phyloP scores from a whole-genome alignment of 2,329 filamentous ascomycete genomes.

The Cladosporium cucumerinum region DNA sequence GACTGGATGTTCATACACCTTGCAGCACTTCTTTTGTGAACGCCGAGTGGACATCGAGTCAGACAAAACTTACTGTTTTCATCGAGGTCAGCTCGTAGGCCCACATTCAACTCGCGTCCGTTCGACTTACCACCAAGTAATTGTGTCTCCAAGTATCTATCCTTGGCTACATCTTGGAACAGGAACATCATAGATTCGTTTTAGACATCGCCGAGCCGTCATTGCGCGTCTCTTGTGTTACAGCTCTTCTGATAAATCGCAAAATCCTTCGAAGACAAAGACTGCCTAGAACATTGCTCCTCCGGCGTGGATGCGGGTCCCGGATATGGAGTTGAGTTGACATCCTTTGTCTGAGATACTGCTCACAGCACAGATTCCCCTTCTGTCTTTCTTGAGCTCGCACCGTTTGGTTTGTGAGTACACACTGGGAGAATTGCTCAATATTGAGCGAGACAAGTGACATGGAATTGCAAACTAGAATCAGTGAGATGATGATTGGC shows the following conservation, averaged over 20 bases:
- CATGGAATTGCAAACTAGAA: not conserved
- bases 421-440: not conserved
- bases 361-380: no score
- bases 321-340: not conserved
- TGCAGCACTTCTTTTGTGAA: no score
- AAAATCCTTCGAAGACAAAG: not conserved
- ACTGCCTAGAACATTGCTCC: not conserved
- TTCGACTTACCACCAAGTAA: not conserved
- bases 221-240: not conserved
- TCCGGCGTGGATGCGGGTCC: not conserved
- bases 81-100: not conserved
- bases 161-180: not conserved
- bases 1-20: no score
- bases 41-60: no score
- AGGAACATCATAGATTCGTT: not conserved
- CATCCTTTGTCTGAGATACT: not conserved
- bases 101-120: not conserved
- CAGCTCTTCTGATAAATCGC: not conserved
- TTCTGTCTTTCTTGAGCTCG: not conserved
- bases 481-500: not conserved
- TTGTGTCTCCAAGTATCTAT: slow-evolving; percentile 1
- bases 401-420: not conserved
- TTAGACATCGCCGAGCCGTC: not conserved
- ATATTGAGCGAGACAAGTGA: not conserved
- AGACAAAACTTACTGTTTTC: not conserved